Conservation (phyloP, 257 asterid species). For the Solanum medicagineum region DNA sequence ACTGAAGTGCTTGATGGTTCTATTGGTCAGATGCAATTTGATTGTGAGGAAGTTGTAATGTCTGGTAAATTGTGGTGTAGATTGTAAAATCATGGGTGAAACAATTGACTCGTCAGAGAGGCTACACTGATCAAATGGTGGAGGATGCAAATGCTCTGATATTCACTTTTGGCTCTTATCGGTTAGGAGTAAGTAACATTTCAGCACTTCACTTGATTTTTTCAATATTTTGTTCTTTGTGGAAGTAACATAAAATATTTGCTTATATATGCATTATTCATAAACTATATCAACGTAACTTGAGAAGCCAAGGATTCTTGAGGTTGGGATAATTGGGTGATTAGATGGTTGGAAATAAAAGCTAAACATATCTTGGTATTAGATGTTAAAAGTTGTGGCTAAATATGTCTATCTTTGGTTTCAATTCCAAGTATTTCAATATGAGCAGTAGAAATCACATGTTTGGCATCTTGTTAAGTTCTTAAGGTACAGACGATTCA, state of each 20-base stretch:
- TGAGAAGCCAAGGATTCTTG: neutral
- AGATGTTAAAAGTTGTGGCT: neutral
- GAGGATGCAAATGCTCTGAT: constrained; percentile 33
- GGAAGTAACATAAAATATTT: neutral
- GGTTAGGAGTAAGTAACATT: constrained; percentile 2
- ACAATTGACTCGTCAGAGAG: constrained; percentile 22
- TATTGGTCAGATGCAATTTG: constrained; percentile 11
- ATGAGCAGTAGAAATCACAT: neutral
- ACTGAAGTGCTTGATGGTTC: neutral
- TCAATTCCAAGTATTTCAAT: neutral
- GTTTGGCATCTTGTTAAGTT: neutral
- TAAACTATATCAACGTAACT: neutral
- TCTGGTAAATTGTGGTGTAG: constrained; percentile 4
- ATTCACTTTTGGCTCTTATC: constrained; percentile 33
- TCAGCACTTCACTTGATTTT: neutral
- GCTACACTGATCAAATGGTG: constrained; percentile 26
- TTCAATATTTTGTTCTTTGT: neutral
- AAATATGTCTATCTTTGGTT: neutral
- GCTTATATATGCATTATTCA: neutral
- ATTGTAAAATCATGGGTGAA: constrained; percentile 32
- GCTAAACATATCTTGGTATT: neutral
- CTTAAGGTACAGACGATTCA: neutral
- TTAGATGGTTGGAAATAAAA: neutral
- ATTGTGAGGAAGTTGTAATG: neutral
- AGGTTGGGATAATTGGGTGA: neutral